These are phyloP conservation scores for Daldinia caldariorum DNA, from an alignment of 495 filamentous ascomycete genomes.

Conservation along the genomic window DNA sequence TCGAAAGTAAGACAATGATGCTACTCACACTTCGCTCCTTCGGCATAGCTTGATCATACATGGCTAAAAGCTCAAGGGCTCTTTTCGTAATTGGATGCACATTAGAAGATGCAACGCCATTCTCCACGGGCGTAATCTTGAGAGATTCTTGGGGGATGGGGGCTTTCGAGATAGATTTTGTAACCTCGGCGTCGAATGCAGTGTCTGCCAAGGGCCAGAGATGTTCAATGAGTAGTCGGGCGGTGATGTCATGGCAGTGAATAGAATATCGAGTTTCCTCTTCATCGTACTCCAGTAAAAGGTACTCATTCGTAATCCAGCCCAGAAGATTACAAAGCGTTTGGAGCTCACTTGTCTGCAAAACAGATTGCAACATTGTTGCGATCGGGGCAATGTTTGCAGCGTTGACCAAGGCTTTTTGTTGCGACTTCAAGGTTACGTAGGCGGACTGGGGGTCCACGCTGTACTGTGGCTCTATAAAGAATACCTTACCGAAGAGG, in stretches of 20 bases:
- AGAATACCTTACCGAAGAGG: constrained; percentile 59
- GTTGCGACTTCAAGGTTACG: constrained; percentile 51
- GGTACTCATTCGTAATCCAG: constrained; percentile 83
- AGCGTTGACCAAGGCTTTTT: constrained; percentile 54
- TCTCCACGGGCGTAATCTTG: constrained; percentile 52
- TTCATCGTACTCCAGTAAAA: constrained; percentile 77
- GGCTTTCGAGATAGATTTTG: constrained; percentile 61
- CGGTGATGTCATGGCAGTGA: constrained; percentile 72
- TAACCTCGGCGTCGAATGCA: constrained; percentile 61
- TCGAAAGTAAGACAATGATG: not conserved
- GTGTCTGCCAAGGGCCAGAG: constrained; percentile 63
- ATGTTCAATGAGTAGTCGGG: constrained; percentile 61
- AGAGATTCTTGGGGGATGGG: constrained; percentile 53
- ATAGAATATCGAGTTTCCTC: constrained; percentile 77
- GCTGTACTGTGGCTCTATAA: constrained; percentile 59
- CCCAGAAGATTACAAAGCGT: constrained; percentile 80
- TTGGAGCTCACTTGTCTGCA: constrained; percentile 55
- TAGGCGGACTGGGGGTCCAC: constrained; percentile 56
- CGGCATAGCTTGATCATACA: constrained; percentile 76
- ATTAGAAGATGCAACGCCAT: constrained; percentile 65
- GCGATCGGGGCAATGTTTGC: constrained; percentile 60
- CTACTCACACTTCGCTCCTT: constrained; percentile 76
- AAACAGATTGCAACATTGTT: constrained; percentile 54
- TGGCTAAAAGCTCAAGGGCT: constrained; percentile 82
- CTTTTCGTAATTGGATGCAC: constrained; percentile 72